Evolutionary conservation across 768 basidiomycete species (phyloP).

Genomic region (Trametes villosa): DNA sequence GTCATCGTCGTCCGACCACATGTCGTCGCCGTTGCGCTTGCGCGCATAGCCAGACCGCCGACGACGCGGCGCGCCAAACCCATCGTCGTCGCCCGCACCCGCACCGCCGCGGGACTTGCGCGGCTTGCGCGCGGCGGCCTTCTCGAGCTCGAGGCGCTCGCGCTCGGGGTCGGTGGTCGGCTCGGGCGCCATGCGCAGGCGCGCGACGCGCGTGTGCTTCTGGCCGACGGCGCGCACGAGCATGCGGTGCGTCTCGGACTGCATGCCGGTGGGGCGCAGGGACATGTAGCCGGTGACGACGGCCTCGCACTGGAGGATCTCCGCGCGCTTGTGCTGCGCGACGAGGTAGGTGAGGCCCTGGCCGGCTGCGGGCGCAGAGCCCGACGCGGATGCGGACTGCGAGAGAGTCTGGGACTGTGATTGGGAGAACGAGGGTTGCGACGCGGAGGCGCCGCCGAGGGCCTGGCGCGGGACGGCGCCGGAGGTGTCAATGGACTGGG

Average conservation of each 20-base stretch:
- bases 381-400: no score
- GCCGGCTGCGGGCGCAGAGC: conserved; percentile 32
- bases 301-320: conserved; percentile 86
- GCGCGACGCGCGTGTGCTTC: conserved; percentile 80
- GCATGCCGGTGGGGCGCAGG: conserved; percentile 87
- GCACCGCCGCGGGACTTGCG: conserved; percentile 57
- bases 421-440: conserved; percentile 38
- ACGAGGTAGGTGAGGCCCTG: conserved; percentile 89
- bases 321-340: conserved; percentile 84
- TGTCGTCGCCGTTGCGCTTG: conserved; percentile 48
- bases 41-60: conserved; percentile 46
- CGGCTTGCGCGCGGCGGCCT: conserved; percentile 64
- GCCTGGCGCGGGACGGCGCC: conserved; percentile 64
- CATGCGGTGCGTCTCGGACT: conserved; percentile 88
- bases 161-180: conserved; percentile 77
- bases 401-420: conserved; percentile 38
- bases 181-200: conserved; percentile 79
- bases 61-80: conserved; percentile 52
- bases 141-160: conserved; percentile 69
- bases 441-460: conserved; percentile 49
- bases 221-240: conserved; percentile 86
- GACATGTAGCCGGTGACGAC: conserved; percentile 83
- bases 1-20: conserved; percentile 76
- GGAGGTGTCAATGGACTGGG: conserved; percentile 76
- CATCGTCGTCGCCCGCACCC: conserved; percentile 47